Percentiles rank a stretch among this genome's conserved stretches.
Evolutionary conservation across 2,329 filamentous ascomycete genomes (phyloP).

Genomic region (Emericellopsis atlantica): DNA sequence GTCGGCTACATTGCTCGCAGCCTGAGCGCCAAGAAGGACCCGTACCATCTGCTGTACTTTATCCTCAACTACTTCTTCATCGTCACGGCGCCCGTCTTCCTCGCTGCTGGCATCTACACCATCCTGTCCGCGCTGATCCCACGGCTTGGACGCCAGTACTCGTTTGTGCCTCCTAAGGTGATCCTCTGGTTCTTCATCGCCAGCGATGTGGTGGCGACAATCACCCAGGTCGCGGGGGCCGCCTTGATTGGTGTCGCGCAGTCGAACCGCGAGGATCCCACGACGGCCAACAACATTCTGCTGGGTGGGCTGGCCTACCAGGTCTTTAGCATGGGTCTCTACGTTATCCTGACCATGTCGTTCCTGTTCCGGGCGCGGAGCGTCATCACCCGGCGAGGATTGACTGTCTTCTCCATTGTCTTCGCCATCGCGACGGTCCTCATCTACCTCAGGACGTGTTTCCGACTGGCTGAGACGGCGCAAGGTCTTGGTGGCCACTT

Average conservation of each 20-base stretch:
- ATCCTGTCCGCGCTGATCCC: constrained; percentile 36
- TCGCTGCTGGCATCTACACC: constrained; percentile 43
- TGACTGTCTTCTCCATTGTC: constrained; percentile 24
- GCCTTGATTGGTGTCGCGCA: constrained; percentile 37
- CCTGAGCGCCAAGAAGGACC: constrained; percentile 31
- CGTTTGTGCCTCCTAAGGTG: constrained; percentile 28
- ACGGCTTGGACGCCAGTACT: constrained; percentile 25
- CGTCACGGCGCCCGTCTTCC: constrained; percentile 44
- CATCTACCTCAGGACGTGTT: constrained; percentile 38
- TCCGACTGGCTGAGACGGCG: constrained; percentile 40
- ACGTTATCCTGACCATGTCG: constrained; percentile 26
- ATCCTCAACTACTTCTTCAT: constrained; percentile 50
- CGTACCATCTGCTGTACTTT: constrained; percentile 41
- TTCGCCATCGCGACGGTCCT: constrained; percentile 31
- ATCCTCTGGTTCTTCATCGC: constrained; percentile 42
- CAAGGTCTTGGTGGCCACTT: constrained; percentile 31
- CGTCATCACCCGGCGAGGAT: constrained; percentile 13
- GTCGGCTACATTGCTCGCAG: constrained; percentile 27
- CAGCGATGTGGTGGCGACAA: constrained; percentile 38
- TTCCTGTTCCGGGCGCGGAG: constrained; percentile 25
- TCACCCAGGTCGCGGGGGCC: constrained; percentile 40
- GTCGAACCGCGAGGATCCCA: constrained; percentile 34
- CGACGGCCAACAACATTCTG: constrained; percentile 39
- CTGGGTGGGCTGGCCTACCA: constrained; percentile 42
- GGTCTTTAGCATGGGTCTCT: constrained; percentile 35